Base-by-base conservation (phyloP, 495 filamentous ascomycete genomes). In the Lophiostoma macrostomum region DNA sequence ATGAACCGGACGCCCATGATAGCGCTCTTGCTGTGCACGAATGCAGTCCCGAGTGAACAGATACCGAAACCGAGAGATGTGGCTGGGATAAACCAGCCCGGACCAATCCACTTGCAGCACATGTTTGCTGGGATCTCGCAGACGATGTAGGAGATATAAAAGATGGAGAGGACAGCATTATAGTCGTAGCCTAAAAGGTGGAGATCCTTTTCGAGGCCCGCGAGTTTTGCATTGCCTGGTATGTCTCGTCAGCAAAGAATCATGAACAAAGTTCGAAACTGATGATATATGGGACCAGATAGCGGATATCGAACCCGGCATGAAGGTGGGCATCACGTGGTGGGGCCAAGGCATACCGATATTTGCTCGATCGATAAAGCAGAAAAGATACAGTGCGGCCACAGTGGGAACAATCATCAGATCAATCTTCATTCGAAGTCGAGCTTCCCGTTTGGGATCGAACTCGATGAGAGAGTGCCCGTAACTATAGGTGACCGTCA, bases 401-500 rank as follows among this genome's bases (percentile, higher is more conserved):
- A 78, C 73, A 0, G 73, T 76, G 0, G 76, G 75, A 7, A 78
- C 57, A 34, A 78, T 66, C 34, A 61, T 72, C 0, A 78, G 39
- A 40, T 79, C 76, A 24, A 78, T 73, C 53, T 79, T 79, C 46
- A 37, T 25, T 16, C 64, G 50, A 24, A 67, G 71, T 34, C 69
- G 77, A n/a, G 71, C 67, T 58, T 88, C 84, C 20, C 79, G 80
- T 5, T 62, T 70, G 20, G 69, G 68, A 57, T 88, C 83, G 57
- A 86, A 77, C 18, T 81, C 67, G 7, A 83, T 59, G 8, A 82
- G 70, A 10, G 83, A 59, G 12, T 71, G 67, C 22, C 80, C 82
- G 61, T 80, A 74, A 40, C 79, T 80, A 35, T 16, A 36, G 25
- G 29, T 39, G 42, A 10, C 23, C 24, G 35, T 45, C 32, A 48